A percentile compares a stretch with the other conserved stretches of the same genome.
These are phyloP conservation scores for Phaffomyces thermotolerans DNA, from an alignment of 805 yeast species.

Conservation along the genomic window DNA sequence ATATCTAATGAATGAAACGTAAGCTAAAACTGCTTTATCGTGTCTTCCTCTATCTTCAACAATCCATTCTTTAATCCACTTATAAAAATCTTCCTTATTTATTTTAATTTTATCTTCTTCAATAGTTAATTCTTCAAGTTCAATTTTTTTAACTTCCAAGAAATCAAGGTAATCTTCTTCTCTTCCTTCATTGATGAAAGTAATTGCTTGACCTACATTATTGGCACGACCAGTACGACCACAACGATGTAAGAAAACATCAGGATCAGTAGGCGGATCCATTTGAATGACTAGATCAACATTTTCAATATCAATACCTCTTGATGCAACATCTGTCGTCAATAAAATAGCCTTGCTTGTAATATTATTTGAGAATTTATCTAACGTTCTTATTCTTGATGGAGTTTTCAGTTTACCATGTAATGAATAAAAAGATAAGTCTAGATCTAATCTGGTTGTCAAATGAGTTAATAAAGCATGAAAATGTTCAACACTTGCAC, in stretches of 20 bases:
- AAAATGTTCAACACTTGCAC: constrained; percentile 74
- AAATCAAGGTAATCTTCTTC: constrained; percentile 81
- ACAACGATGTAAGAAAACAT: constrained; percentile 84
- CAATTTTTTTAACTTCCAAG: constrained; percentile 63
- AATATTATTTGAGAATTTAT: constrained; percentile 35
- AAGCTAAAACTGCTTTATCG: constrained; percentile 73
- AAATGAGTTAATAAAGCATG: constrained; percentile 41
- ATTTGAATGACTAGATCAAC: constrained; percentile 91
- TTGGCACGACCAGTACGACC: constrained; percentile 96
- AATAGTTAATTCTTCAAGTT: constrained; percentile 34
- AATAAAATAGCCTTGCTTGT: constrained; percentile 53
- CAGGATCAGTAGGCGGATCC: constrained; percentile 93
- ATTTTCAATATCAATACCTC: constrained; percentile 93
- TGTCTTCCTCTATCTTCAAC: constrained; percentile 71
- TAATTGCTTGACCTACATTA: constrained; percentile 68
- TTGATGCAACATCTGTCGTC: constrained; percentile 97
- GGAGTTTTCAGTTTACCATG: constrained; percentile 89
- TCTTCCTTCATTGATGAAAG: constrained; percentile 63
- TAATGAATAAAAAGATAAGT: constrained; percentile 53
- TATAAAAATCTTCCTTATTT: constrained; percentile 11
- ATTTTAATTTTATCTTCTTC: constrained; percentile 11
- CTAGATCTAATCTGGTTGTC: constrained; percentile 27
- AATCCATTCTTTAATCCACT: constrained; percentile 42
- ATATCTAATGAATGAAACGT: constrained; percentile 74
- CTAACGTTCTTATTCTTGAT: constrained; percentile 68